Evolutionary conservation across 2,329 filamentous ascomycete species (phyloP), one percentile per base, ranked within the genome.

Genomic region (Aspergillus hiratsukae): DNA sequence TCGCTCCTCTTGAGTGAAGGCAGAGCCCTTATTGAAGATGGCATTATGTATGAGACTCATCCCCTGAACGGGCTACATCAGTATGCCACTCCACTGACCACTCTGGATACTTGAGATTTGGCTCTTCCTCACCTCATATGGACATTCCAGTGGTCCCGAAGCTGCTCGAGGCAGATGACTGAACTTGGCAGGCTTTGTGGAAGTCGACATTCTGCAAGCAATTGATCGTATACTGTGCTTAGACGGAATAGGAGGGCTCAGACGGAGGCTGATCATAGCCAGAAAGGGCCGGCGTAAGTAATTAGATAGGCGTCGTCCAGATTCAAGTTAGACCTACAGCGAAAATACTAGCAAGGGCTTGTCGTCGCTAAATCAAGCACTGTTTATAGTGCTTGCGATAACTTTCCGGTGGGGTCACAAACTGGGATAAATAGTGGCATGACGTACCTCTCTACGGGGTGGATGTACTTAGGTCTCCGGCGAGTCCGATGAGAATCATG

Each of bases 1-100:
- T 10, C 91, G 83, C 67, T 96, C 91, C 28, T 88, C 75, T 0
- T 76, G 65, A 0, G 88, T 82, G 64, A 93, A 93, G 0, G 86
- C 90, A 3, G 90, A 91, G 29, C 91, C 91, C 72, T 94, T 94
- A 76, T 95, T 96, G 75, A 91, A 87, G 64, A 83, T 85, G 1
- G 87, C 80, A 10, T 83, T 84, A 58, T 84, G 82, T 8, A 91
- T 78, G 5, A 91, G 75, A 0, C 81, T 78, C 43, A 75, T 75
- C 4, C 83, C 83, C 61, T 70, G 49, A 19, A 37, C 17, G 17
- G 19, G 28, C 17, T 14, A 9, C 31, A 19, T 23, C 40, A 27
- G 17, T n/a, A 41, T 7, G n/a, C 28, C 35, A 27, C n/a, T 14
- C 37, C 40, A 19, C 4, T 10, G 11, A 9, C 8, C 9, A 7